A percentile compares a stretch with the other conserved stretches of the same genome.
Evolutionary conservation across 768 basidiomycete species (phyloP).

Genomic region (Calocera cornea): DNA sequence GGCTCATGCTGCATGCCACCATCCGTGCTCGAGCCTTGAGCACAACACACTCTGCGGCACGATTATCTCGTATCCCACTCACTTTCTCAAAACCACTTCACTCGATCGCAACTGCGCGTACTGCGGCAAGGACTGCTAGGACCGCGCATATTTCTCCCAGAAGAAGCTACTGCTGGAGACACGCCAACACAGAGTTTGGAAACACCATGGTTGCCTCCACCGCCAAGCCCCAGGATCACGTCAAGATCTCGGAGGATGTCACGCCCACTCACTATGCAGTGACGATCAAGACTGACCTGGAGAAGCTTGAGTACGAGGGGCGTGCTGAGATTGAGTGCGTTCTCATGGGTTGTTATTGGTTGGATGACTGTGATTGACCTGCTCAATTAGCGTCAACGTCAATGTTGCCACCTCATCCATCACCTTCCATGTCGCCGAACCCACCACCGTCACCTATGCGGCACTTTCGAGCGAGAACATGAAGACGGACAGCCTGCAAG

Average conservation of each 20-base stretch:
- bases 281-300: slow-evolving; percentile 23
- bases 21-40: too few relatives aligned
- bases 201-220: not conserved
- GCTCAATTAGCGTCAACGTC: slow-evolving; percentile 42
- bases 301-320: not conserved
- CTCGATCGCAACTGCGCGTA: not conserved
- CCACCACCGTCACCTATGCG: slow-evolving; percentile 39
- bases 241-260: slow-evolving; percentile 9
- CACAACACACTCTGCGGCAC: too few relatives aligned
- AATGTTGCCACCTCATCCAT: slow-evolving; percentile 44
- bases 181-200: not conserved
- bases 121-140: not conserved
- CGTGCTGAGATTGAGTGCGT: not conserved
- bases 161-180: not conserved
- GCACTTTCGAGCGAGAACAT: slow-evolving; percentile 41
- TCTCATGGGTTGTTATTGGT: not conserved
- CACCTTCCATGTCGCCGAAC: slow-evolving; percentile 49
- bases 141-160: not conserved
- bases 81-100: not conserved
- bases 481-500: slow-evolving; percentile 34
- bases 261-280: slow-evolving; percentile 25
- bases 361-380: not conserved
- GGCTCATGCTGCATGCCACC: too few relatives aligned
- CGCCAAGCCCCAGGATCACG: not conserved
- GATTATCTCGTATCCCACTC: too few relatives aligned